Conservation (phyloP, 208 protist genomes). For the Strigomonas galati region DNA sequence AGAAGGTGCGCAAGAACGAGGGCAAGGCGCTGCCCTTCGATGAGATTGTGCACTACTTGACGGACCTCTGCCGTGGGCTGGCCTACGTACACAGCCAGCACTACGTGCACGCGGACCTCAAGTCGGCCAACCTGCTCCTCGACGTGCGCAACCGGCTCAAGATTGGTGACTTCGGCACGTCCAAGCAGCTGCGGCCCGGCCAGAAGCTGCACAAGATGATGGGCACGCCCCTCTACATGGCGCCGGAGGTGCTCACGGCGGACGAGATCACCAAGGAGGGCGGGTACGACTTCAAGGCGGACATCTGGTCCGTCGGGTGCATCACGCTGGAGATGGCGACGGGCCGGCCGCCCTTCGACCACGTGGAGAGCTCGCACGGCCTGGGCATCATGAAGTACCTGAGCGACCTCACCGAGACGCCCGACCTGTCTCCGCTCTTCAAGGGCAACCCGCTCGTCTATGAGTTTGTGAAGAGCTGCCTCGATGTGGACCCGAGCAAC, state of each 20-base stretch:
- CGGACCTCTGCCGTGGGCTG: slow-evolving; percentile 81
- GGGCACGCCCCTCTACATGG: slow-evolving; percentile 92
- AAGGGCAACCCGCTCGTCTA: slow-evolving; percentile 62
- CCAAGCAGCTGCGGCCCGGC: slow-evolving; percentile 68
- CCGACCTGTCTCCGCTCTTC: slow-evolving; percentile 74
- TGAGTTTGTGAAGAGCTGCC: slow-evolving; percentile 73
- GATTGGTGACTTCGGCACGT: slow-evolving; percentile 94
- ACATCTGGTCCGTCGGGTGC: slow-evolving; percentile 90
- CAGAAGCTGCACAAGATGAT: slow-evolving; percentile 77
- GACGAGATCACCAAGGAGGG: slow-evolving; percentile 33
- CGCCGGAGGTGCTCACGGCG: slow-evolving; percentile 83
- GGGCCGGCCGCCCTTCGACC: slow-evolving; percentile 66
- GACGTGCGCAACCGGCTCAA: slow-evolving; percentile 79
- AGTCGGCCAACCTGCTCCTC: slow-evolving; percentile 89
- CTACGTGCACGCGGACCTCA: slow-evolving; percentile 91
- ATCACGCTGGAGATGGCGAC: slow-evolving; percentile 88
- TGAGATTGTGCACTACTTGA: slow-evolving; percentile 70
- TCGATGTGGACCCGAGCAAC: slow-evolving; percentile 62
- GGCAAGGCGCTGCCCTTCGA: slow-evolving; percentile 58
- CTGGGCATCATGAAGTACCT: slow-evolving; percentile 87
- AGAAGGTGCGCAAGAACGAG: slow-evolving; percentile 64
- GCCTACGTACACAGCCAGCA: slow-evolving; percentile 85
- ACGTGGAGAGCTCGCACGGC: slow-evolving; percentile 62
- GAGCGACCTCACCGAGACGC: slow-evolving; percentile 63
- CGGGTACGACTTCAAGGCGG: slow-evolving; percentile 86